A percentile compares a stretch with the other conserved stretches of the same genome.
Evolutionary conservation across 352 stramenopile genomes (phyloP).

Genomic region (Globisporangium polare): DNA sequence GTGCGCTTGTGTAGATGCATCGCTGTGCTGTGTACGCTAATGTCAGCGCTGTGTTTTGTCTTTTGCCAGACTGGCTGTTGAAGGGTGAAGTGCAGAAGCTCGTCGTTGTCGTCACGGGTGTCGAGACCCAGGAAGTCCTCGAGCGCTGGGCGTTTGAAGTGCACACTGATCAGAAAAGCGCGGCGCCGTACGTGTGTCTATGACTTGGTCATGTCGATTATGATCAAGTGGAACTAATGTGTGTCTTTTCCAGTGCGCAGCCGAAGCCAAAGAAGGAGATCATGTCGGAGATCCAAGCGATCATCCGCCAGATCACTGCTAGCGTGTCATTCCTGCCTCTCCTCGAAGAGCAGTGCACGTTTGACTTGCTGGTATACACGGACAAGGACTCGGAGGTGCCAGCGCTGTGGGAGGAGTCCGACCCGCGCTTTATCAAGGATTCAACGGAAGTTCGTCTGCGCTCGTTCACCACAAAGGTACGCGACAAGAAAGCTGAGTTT

Average conservation of each 20-base stretch:
- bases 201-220: not conserved
- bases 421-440: constrained; percentile 98
- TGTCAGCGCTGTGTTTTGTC: not conserved
- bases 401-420: constrained; percentile 96
- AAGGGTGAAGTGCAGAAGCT: constrained; percentile 96
- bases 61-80: constrained; percentile 89
- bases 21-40: not conserved
- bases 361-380: constrained; percentile 99
- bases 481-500: not conserved
- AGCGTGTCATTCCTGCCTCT: constrained; percentile 99
- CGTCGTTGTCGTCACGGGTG: constrained; percentile 97
- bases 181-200: constrained; percentile 28
- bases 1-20: constrained; percentile 7
- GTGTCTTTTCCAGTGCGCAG: constrained; percentile 17
- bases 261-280: constrained; percentile 92
- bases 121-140: constrained; percentile 95
- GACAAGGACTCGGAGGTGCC: constrained; percentile 95
- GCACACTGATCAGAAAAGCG: constrained; percentile 52
- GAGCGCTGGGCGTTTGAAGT: constrained; percentile 99
- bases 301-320: constrained; percentile 99
- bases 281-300: constrained; percentile 98
- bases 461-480: constrained; percentile 97
- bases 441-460: constrained; percentile 96
- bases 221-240: not conserved
- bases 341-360: constrained; percentile 96